Conservation (phyloP, 208 protist genomes). For the Naegleria fowleri region DNA sequence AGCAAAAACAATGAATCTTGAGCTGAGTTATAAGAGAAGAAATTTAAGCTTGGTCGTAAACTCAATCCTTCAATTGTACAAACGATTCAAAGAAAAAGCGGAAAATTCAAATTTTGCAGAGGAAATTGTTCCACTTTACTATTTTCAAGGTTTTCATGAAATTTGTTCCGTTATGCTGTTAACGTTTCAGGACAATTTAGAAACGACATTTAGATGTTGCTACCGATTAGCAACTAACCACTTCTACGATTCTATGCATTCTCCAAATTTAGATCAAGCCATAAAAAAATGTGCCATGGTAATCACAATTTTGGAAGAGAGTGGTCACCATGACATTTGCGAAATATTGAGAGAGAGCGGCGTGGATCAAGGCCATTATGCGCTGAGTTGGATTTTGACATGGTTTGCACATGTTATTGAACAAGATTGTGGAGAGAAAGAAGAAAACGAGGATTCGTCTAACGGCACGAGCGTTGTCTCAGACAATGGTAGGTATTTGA, state of each 20-base stretch:
- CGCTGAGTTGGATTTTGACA: background rate
- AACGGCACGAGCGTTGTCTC: background rate
- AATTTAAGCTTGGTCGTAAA: background rate
- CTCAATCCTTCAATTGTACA: background rate
- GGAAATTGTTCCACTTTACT: background rate
- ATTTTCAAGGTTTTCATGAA: slow-evolving; percentile 24
- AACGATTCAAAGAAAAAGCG: background rate
- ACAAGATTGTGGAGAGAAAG: background rate
- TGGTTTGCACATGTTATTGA: slow-evolving; percentile 27
- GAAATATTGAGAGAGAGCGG: background rate
- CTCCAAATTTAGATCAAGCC: background rate
- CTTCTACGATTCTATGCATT: background rate
- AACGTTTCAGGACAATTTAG: background rate
- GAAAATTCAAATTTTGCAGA: background rate
- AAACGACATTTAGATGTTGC: background rate
- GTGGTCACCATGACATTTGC: background rate
- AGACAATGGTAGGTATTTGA: background rate
- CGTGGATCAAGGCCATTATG: background rate
- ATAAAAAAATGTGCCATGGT: background rate
- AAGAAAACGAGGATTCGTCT: background rate
- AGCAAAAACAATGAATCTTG: background rate
- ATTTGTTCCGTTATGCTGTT: background rate
- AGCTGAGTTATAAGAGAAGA: background rate
- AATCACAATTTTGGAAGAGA: background rate
- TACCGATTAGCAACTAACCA: background rate